A percentile compares a stretch with the other conserved stretches of the same genome.
Evolutionary conservation across 2,329 filamentous ascomycete species (phyloP).

Genomic region (Xylaria sp.): DNA sequence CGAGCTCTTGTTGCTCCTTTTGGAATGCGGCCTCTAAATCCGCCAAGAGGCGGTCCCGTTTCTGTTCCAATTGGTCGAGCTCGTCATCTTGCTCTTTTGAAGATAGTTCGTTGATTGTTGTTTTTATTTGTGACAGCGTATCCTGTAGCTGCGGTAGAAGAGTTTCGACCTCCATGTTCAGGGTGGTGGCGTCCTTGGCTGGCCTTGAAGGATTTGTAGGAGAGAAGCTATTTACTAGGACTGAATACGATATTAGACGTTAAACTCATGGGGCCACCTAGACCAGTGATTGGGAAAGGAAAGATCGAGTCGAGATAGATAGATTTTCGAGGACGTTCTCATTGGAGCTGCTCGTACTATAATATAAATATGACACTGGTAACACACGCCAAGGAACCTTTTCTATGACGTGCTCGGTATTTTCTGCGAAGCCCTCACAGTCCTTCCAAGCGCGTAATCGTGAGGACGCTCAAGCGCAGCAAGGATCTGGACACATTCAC

Average conservation of each 20-base stretch:
- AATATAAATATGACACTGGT: background rate
- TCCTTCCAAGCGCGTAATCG: conserved; percentile 9
- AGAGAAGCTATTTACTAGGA: background rate
- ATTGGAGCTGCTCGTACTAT: background rate
- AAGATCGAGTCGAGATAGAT: background rate
- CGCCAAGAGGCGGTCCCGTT: conserved; percentile 51
- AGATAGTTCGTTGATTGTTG: conserved; percentile 52
- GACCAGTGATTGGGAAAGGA: background rate
- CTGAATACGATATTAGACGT: background rate
- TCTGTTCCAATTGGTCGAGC: conserved; percentile 55
- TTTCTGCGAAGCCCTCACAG: background rate
- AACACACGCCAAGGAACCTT: background rate
- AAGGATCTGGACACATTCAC: conserved; percentile 1
- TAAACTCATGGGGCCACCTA: background rate
- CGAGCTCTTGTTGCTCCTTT: conserved; percentile 48
- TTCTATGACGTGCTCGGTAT: conserved; percentile 21
- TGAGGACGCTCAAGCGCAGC: background rate
- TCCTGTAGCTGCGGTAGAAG: conserved; percentile 58
- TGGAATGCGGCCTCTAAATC: conserved; percentile 49
- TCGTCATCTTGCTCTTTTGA: conserved; percentile 50
- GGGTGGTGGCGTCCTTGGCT: background rate
- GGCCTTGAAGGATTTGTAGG: background rate
- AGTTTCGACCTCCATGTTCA: conserved; percentile 51
- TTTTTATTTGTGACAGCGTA: conserved; percentile 54
- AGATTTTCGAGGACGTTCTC: too few relatives aligned